phyloP scores from a whole-genome alignment of 352 stramenopile species.

The Globisporangium middletonii region DNA sequence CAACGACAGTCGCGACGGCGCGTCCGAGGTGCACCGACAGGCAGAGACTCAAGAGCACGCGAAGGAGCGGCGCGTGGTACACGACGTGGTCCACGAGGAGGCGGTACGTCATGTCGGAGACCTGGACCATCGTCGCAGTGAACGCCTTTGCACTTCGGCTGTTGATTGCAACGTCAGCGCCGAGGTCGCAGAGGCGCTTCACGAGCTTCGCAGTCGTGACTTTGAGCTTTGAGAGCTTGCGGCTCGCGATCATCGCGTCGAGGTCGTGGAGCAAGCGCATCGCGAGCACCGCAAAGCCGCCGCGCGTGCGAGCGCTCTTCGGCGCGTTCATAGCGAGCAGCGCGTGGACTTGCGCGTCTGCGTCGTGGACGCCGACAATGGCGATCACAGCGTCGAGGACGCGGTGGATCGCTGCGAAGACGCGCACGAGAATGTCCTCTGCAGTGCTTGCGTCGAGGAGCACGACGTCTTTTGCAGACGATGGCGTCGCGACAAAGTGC shows the following conservation, averaged over 20 bases:
- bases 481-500: constrained; percentile 21
- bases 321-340: background rate
- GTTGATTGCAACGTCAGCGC: constrained; percentile 2
- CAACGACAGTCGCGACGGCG: constrained; percentile 19
- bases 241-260: constrained; percentile 18
- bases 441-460: constrained; percentile 32
- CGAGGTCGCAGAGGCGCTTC: constrained; percentile 33
- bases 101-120: constrained; percentile 30
- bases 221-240: constrained; percentile 37
- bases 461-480: constrained; percentile 23
- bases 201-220: constrained; percentile 31
- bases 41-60: constrained; percentile 35
- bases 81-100: constrained; percentile 66
- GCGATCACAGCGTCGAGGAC: constrained; percentile 16
- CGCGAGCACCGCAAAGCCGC: constrained; percentile 25
- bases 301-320: background rate
- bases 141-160: background rate
- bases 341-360: constrained; percentile 15
- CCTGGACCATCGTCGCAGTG: background rate
- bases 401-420: constrained; percentile 32
- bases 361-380: constrained; percentile 2
- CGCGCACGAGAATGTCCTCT: constrained; percentile 34
- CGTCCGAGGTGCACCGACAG: constrained; percentile 22
- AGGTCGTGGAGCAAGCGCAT: constrained; percentile 31
- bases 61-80: constrained; percentile 49